These are phyloP conservation scores for Nicotiana knightiana DNA, from an alignment of 257 asterid genomes.

Conservation along the genomic window DNA sequence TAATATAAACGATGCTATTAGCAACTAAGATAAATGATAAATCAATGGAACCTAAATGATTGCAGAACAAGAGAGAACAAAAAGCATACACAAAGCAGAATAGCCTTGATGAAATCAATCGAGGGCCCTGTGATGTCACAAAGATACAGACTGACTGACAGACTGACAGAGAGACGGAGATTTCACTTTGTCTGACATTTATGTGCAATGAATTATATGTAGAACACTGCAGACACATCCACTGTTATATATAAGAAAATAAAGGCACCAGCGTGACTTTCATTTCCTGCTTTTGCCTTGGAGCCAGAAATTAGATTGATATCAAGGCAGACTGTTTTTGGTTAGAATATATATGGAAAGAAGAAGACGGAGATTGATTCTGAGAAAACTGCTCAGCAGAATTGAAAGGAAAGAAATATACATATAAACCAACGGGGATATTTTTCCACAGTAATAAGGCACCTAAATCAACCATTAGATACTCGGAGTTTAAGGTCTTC, in stretches of 20 bases:
- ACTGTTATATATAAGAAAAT: slow-evolving; percentile 1
- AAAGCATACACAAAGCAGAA: not conserved
- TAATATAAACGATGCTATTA: not conserved
- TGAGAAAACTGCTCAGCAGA: not conserved
- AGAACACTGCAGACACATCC: not conserved
- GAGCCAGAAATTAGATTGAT: not conserved
- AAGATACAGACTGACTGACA: not conserved
- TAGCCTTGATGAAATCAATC: not conserved
- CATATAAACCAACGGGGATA: not conserved
- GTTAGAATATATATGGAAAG: not conserved
- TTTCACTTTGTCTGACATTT: not conserved
- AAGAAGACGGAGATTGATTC: not conserved
- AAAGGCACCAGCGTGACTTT: not conserved
- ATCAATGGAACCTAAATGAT: not conserved
- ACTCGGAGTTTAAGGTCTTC: not conserved
- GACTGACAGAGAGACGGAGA: not conserved
- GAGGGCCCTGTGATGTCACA: not conserved
- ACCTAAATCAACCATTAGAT: not conserved
- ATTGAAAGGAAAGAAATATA: not conserved
- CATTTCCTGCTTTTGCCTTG: not conserved
- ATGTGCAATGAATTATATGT: not conserved
- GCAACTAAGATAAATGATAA: slow-evolving; percentile 1
- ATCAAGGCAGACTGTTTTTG: not conserved
- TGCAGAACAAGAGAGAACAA: not conserved
- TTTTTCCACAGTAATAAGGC: not conserved